Evolutionary conservation across 2,329 filamentous ascomycete genomes (phyloP), one percentile per base, ranked within the genome.

Genomic region (Alternaria tenuissima): DNA sequence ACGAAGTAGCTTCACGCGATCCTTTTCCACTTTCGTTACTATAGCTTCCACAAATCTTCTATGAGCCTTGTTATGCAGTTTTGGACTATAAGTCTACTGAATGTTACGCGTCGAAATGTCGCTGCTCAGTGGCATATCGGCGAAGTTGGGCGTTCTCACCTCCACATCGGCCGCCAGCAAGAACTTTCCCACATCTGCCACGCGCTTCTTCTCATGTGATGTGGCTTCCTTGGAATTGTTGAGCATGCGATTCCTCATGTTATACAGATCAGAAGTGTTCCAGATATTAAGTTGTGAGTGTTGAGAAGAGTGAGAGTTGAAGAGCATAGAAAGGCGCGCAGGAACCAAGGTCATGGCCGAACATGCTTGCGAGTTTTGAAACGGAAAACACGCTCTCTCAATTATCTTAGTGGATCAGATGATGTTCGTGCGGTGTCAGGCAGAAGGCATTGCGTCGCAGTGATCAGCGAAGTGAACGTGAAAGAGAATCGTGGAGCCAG

Each of bases 311-410:
- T 41, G 18, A 11, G 4, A 12, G 38, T 41, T 6, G 18, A 41
- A 12, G 9, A 22, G 9, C 0, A 20, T 22, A 22, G 39, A 41
- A 41, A 22, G 39, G 18, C 22, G 22, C 22, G 22, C 22, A 24
- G 22, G 22, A 0, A 22, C 0, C 0, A 22, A 22, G 22, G 0
- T 12, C 5, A 41, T 0, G 8, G n/a, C 9, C 0, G 4, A 42
- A 41, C n/a, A 18, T n/a, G 9, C 0, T 14, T 22, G 4, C 12
- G 11, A 22, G 11, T 6, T 22, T 5, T 20, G 1, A 3, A 22
- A 5, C 0, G 22, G 18, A 7, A 22, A 11, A 6, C 6, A 22
- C 11, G 6, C 11, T 11, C 11, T 4, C 39, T 0, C 20, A 22
- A 20, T 20, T 18, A 0, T 42, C 4, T 16, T 0, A 36, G 32